These are phyloP conservation scores for Coniella lustricola DNA, from an alignment of 2,329 filamentous ascomycete species.

Conservation along the genomic window DNA sequence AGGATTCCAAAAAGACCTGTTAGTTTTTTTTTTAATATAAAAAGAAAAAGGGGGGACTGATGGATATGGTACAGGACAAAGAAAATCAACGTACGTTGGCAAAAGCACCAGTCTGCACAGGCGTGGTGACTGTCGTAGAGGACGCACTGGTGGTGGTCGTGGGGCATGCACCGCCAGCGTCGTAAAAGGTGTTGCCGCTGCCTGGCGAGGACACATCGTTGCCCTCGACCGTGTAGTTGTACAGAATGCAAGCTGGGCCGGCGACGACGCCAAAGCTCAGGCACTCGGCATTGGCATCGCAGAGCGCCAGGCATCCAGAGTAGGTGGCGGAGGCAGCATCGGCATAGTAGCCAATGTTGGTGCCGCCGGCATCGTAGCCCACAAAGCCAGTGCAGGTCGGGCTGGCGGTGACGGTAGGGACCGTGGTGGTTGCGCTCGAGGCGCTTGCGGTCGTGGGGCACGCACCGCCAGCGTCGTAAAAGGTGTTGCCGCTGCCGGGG, in stretches of 20 bases:
- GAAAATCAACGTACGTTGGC: constrained; percentile 6
- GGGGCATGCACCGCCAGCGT: constrained; percentile 11
- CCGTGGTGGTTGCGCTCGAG: neutral
- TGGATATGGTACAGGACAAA: neutral
- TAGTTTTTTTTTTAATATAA: neutral
- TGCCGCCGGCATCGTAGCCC: constrained; percentile 10
- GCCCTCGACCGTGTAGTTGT: constrained; percentile 14
- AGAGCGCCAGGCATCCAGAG: constrained; percentile 10
- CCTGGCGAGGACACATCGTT: constrained; percentile 6
- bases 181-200: constrained; percentile 14
- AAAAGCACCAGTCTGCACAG: constrained; percentile 13
- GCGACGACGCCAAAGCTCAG: constrained; percentile 11
- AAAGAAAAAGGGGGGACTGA: neutral
- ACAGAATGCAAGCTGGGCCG: constrained; percentile 11
- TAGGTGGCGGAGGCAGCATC: constrained; percentile 13
- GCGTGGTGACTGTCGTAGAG: neutral
- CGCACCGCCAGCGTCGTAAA: constrained; percentile 13
- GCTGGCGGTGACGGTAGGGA: constrained; percentile 1
- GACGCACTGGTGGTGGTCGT: constrained; percentile 6
- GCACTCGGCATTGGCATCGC: constrained; percentile 11
- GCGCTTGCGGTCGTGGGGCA: constrained; percentile 6
- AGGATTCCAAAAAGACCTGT: too few species aligned
- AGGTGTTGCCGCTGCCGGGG: constrained; percentile 20
- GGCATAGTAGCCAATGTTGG: constrained; percentile 13
- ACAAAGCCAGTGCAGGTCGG: constrained; percentile 11